Evolutionary conservation across 192 early-diverging fungal species (phyloP).

Genomic region (Glomus cerebriforme): DNA sequence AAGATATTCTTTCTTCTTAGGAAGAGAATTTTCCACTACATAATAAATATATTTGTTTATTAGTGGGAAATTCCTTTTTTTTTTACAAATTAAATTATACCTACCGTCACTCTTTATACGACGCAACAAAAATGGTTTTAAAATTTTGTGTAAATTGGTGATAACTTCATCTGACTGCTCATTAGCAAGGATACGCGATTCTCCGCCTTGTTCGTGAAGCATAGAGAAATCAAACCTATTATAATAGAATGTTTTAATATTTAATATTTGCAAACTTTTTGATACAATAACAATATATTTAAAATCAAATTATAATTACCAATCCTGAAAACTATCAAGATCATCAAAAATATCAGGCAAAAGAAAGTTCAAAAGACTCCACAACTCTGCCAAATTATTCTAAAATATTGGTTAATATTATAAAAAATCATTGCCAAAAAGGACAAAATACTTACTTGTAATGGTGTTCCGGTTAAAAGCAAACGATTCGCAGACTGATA

Average conservation of each 20-base stretch:
- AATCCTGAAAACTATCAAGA: constrained; percentile 81
- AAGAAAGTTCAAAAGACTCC: constrained; percentile 94
- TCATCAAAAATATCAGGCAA: constrained; percentile 95
- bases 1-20: constrained; percentile 89
- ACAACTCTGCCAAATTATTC: constrained; percentile 92
- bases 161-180: constrained; percentile 68
- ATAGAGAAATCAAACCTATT: constrained; percentile 76
- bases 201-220: constrained; percentile 64
- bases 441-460: constrained; percentile 59
- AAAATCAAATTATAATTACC: constrained; percentile 48
- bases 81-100: background rate
- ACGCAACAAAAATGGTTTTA: constrained; percentile 89
- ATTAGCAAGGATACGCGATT: constrained; percentile 66
- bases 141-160: constrained; percentile 83
- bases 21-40: constrained; percentile 82
- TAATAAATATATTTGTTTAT: background rate
- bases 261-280: no score
- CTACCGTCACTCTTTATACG: constrained; percentile 85
- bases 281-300: no score
- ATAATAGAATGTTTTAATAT: background rate
- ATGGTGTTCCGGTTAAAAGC: constrained; percentile 90
- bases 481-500: constrained; percentile 86
- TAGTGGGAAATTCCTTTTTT: background rate
- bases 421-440: background rate
- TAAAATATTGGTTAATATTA: constrained; percentile 36